Base-by-base conservation (phyloP, 2,329 filamentous ascomycete species). In the Aspergillus sp. region DNA sequence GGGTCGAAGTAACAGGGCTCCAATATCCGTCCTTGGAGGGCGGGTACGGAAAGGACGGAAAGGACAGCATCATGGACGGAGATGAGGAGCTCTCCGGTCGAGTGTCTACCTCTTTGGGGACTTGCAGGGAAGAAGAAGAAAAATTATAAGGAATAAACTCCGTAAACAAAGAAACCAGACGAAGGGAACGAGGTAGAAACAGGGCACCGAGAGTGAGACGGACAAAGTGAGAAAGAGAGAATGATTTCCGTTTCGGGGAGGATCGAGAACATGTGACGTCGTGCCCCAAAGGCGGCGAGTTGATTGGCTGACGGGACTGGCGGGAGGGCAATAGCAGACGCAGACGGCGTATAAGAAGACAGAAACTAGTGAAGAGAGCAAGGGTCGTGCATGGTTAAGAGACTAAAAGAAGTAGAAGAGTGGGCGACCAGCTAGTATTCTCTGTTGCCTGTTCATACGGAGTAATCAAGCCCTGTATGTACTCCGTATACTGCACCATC, bases 1-100 rank as follows among this genome's bases (percentile, higher is more conserved):
- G 60, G 0, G 84, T 88, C 6, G 81, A 82, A 1, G 84, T 88
- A 47, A 85, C 80, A 26, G 82, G 79, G 4, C 75, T 78, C 83
- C 84, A 88, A 62, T 79, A 81, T 19, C 82, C 82, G 34, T 65
- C 57, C 60, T 73, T 70, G 46, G 73, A 60, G 28, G 75, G 65
- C 8, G 77, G 75, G 49, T 70, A 70, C 10, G 67, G 66, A 53
- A 67, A 56, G 41, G 54, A 62, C 26, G 63, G 64, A 30, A 64
- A 49, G 34, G 50, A 50, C 50, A 53, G 45, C 62, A 66, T 66
- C 33, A 41, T 57, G 43, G 45, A 45, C 41, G 47, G 50, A 48
- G 43, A 46, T 26, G n/a, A 29, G 10, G 10, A 46, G 39, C 47
- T 49, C 36, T 48, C 42, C 50, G 42, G 33, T 7, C 5, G 10